phyloP scores from a whole-genome alignment of 2,329 filamentous ascomycete species.

The Aureobasidium leucospermi region DNA sequence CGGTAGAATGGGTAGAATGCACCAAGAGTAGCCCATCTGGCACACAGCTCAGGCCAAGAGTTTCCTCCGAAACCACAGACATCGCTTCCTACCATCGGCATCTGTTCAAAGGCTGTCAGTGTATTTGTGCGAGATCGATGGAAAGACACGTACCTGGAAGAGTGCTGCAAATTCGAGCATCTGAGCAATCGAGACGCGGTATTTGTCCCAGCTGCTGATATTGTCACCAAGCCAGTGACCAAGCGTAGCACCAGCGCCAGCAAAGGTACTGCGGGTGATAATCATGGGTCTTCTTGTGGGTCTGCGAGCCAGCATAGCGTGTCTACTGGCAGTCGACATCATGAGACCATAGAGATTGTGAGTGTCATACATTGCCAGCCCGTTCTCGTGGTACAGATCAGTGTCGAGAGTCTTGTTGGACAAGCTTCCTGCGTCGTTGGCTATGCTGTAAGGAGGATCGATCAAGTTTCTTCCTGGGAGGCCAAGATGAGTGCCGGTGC shows the following conservation, averaged over 20 bases:
- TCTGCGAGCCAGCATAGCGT: conserved; percentile 59
- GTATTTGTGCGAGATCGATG: not conserved
- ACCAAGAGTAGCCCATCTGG: conserved; percentile 67
- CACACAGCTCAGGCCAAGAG: conserved; percentile 58
- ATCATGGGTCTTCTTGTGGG: conserved; percentile 59
- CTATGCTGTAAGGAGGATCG: conserved; percentile 57
- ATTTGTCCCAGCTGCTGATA: conserved; percentile 36
- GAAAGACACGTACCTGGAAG: conserved; percentile 29
- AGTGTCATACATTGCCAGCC: conserved; percentile 62
- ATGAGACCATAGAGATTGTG: conserved; percentile 71
- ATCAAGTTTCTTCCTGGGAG: conserved; percentile 57
- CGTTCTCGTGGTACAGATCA: conserved; percentile 60
- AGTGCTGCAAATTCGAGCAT: conserved; percentile 41
- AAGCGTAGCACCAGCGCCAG: conserved; percentile 57
- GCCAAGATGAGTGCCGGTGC: conserved; percentile 33
- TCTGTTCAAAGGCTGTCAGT: conserved; percentile 9
- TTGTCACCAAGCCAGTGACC: conserved; percentile 58
- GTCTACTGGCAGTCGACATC: conserved; percentile 61
- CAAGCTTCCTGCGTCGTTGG: conserved; percentile 49
- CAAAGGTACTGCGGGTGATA: conserved; percentile 70
- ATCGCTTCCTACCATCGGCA: conserved; percentile 46
- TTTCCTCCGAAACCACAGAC: conserved; percentile 69
- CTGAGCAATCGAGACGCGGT: conserved; percentile 35
- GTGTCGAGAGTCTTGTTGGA: conserved; percentile 51
- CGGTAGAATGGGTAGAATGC: conserved; percentile 72